These are phyloP conservation scores for Lepidium aucheri DNA, from an alignment of 345 rosid species.

Conservation along the genomic window DNA sequence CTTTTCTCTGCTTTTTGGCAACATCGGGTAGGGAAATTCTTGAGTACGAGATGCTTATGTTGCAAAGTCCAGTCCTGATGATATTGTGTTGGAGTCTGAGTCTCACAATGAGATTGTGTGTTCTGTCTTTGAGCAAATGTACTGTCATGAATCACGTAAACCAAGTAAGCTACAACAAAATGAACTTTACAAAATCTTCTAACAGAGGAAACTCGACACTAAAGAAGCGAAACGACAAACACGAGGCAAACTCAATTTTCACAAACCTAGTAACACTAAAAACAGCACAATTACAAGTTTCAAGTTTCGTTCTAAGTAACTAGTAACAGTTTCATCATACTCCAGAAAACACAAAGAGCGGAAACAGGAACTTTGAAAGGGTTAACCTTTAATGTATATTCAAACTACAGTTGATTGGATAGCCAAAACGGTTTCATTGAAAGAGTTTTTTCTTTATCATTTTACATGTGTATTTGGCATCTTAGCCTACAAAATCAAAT, in stretches of 20 bases:
- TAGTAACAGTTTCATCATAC: background rate
- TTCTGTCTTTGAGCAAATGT: no score
- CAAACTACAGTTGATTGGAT: background rate
- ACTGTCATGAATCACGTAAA: no score
- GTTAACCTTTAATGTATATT: background rate
- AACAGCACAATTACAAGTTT: background rate
- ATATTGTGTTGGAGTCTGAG: slow-evolving; percentile 68
- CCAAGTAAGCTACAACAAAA: no score
- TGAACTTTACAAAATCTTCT: background rate
- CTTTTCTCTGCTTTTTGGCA: slow-evolving; percentile 59
- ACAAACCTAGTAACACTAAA: background rate
- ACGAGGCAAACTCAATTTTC: background rate
- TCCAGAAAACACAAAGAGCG: background rate
- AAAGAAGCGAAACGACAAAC: background rate
- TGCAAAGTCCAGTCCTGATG: slow-evolving; percentile 73
- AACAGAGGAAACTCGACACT: background rate
- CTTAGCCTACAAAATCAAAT: background rate
- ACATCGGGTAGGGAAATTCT: slow-evolving; percentile 65
- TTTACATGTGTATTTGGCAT: background rate
- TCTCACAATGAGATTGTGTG: no score
- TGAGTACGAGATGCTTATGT: slow-evolving; percentile 70
- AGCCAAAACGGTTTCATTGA: background rate
- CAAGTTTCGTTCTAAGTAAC: background rate
- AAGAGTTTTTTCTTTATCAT: background rate
- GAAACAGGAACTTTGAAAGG: background rate